phyloP scores from a whole-genome alignment of 2,329 filamentous ascomycete species.

The Verticillium zaregamsianum region DNA sequence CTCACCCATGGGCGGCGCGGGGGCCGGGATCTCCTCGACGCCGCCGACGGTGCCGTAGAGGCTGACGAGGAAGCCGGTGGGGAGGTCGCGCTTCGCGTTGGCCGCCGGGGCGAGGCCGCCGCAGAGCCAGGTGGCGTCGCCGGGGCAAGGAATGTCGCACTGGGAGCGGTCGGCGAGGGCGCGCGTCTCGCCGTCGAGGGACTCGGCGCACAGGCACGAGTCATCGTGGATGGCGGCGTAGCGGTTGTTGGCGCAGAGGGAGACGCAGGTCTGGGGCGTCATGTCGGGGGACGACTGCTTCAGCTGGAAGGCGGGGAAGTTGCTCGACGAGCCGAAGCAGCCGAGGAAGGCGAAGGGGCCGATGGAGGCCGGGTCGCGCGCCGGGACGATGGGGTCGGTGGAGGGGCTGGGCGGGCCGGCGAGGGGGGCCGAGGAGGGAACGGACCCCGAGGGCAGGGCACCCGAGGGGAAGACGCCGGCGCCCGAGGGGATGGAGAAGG shows the following conservation, averaged over 20 bases:
- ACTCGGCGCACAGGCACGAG: slow-evolving; percentile 28
- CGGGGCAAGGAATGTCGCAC: slow-evolving; percentile 37
- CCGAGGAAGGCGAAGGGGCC: slow-evolving; percentile 19
- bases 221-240: slow-evolving; percentile 35
- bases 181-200: slow-evolving; percentile 28
- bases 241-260: slow-evolving; percentile 17
- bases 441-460: neutral
- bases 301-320: slow-evolving; percentile 21
- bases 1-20: slow-evolving; percentile 24
- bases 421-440: neutral
- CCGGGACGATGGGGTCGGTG: slow-evolving; percentile 10
- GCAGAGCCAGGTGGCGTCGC: slow-evolving; percentile 33
- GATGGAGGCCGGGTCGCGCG: slow-evolving; percentile 8
- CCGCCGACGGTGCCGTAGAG: slow-evolving; percentile 34
- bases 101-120: slow-evolving; percentile 39
- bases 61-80: slow-evolving; percentile 31
- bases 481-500: neutral
- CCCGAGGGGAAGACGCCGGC: slow-evolving; percentile 4
- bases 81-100: slow-evolving; percentile 31
- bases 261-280: slow-evolving; percentile 19
- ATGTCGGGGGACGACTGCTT: slow-evolving; percentile 11
- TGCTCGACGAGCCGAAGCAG: slow-evolving; percentile 19
- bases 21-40: slow-evolving; percentile 18
- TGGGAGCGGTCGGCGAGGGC: slow-evolving; percentile 37
- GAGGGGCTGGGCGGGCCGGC: slow-evolving; percentile 6